Percentiles rank a stretch among this genome's conserved stretches.
Conservation (phyloP, 106 monocot genomes). For the Vanilla planifolia region DNA sequence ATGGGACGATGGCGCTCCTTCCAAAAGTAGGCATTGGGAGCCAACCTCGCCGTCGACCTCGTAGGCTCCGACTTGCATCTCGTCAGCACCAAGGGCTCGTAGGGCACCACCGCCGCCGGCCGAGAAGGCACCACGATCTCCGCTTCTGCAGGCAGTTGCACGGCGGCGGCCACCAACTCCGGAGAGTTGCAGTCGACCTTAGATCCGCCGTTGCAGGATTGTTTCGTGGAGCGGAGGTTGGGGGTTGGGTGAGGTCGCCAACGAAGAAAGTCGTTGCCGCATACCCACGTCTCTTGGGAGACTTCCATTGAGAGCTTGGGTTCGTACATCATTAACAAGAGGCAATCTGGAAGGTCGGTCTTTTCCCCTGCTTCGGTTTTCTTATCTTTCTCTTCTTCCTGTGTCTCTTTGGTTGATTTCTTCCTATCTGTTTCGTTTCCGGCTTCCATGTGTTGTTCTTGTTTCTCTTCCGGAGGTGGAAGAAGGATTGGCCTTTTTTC, state of each 20-base stretch:
- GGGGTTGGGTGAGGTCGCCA: constrained; percentile 38
- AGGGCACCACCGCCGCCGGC: constrained; percentile 21
- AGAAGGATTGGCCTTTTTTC: constrained; percentile 14
- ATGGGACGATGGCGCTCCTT: constrained; percentile 83
- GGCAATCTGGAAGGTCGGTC: constrained; percentile 69
- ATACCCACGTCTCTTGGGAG: constrained; percentile 95
- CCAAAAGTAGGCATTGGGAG: constrained; percentile 88
- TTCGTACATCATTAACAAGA: constrained; percentile 96
- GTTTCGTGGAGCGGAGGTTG: constrained; percentile 14
- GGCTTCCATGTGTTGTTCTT: constrained; percentile 6
- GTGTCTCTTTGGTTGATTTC: background rate
- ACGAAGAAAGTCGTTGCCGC: constrained; percentile 69
- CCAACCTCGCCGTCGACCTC: constrained; percentile 72
- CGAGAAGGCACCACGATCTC: background rate
- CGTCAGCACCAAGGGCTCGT: constrained; percentile 64
- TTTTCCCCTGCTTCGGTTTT: constrained; percentile 18
- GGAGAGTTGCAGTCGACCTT: background rate
- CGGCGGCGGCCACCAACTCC: background rate
- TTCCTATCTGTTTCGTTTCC: background rate
- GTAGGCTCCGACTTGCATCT: constrained; percentile 96
- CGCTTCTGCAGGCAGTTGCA: background rate
- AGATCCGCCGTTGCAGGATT: background rate
- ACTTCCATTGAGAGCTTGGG: constrained; percentile 99
- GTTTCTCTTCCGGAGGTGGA: constrained; percentile 9
- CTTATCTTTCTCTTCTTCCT: constrained; percentile 8